Base-by-base conservation (phyloP, 2,329 filamentous ascomycete species). In the Penicillium decumbens region DNA sequence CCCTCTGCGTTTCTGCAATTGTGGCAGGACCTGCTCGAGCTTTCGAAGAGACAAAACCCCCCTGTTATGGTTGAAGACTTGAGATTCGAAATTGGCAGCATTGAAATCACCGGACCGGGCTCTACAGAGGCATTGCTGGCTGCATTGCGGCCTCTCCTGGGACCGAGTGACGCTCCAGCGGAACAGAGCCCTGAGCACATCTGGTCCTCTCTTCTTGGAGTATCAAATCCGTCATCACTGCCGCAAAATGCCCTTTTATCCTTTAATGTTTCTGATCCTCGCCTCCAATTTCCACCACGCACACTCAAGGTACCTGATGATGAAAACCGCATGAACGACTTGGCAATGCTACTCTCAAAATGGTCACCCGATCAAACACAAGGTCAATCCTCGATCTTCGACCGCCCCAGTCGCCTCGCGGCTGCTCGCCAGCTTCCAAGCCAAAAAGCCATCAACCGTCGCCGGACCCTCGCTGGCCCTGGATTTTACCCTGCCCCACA, bases 391-490 rank as follows among this genome's bases (percentile, higher is more conserved):
- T 70, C 73, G 7, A 71, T 97, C 0, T 95, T 95, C 65, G 80
- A 87, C 60, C 81, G 87, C 51, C 75, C 81, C 27, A 69, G 72
- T 30, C 83, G 91, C 30, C 79, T 87, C 50, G 76, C 74, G 47
- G 87, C 87, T 24, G 81, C 80, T 3, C 79, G 78, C 43, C 76
- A 85, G 12, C 80, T 91, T 2, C 84, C 87, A 1, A 82, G 78
- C 9, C 89, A 95, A 63, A 89, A 89, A 63, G 80, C 84, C 1
- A 81, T 97, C 59, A 91, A 95, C 65, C 82, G 87, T 41, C 83
- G 92, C 40, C 89, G 85, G 66, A 76, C 80, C 12, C 74, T 79
- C 20, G 80, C 80, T 13, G 64, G 76, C 0, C 83, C 88, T 0
- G 89, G 89, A 1, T 68, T 77, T 23, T 75, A 79, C 50, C 80